These are phyloP conservation scores for Cystobasidium slooffiae DNA, from an alignment of 1,284 basidiomycete genomes.

Conservation along the genomic window DNA sequence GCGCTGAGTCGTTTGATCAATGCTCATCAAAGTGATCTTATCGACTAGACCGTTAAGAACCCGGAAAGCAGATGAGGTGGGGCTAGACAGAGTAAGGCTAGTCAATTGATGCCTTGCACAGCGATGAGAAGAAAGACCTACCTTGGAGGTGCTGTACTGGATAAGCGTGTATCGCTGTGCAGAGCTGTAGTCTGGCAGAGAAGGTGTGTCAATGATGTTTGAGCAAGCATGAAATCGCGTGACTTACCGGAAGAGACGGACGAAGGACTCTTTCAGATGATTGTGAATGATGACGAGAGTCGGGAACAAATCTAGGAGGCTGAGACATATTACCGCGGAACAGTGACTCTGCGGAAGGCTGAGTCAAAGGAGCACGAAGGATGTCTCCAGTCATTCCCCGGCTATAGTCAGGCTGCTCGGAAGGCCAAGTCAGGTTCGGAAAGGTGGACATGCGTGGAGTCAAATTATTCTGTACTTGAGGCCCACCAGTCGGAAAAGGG, in stretches of 20 bases:
- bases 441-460: not conserved
- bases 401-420: too few relatives aligned
- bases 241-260: constrained; percentile 3
- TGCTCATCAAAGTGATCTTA: constrained; percentile 10
- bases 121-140: not conserved
- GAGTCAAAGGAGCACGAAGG: too few relatives aligned
- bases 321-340: too few relatives aligned
- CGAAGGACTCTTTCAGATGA: not conserved
- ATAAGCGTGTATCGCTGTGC: not conserved
- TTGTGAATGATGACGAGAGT: too few relatives aligned
- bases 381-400: too few relatives aligned
- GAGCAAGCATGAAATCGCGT: not conserved
- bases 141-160: constrained; percentile 12
- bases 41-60: constrained; percentile 15
- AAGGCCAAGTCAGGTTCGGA: not conserved
- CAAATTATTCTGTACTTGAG: not conserved
- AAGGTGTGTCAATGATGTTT: not conserved
- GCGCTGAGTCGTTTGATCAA: constrained; percentile 11
- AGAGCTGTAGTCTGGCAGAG: not conserved
- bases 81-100: not conserved
- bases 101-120: not conserved
- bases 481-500: not conserved
- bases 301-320: too few relatives aligned
- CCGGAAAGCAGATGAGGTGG: not conserved
- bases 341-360: too few relatives aligned